A percentile compares a stretch with the other conserved stretches of the same genome.
These are phyloP conservation scores for Coniochaeta sp. DNA, from an alignment of 2,329 filamentous ascomycete species.

Conservation along the genomic window DNA sequence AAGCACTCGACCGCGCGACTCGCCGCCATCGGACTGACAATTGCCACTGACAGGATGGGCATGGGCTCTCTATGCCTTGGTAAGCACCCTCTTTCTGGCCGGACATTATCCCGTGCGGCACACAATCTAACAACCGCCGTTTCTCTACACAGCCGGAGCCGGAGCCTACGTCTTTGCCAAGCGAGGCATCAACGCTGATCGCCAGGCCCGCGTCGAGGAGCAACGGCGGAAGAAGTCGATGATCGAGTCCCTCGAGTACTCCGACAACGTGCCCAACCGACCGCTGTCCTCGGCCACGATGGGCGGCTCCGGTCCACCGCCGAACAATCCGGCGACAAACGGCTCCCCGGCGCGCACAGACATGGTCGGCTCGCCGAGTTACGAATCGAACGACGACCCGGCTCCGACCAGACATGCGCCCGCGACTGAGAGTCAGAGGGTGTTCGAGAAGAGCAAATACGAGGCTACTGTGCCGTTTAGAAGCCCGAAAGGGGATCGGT, in stretches of 20 bases:
- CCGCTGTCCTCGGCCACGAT: slow-evolving; percentile 26
- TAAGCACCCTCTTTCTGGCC: slow-evolving; percentile 31
- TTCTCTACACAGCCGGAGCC: slow-evolving; percentile 60
- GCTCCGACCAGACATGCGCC: slow-evolving; percentile 79
- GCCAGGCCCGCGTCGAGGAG: slow-evolving; percentile 62
- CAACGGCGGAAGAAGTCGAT: slow-evolving; percentile 56
- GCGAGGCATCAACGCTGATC: slow-evolving; percentile 85
- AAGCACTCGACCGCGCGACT: slow-evolving; percentile 3
- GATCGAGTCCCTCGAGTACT: slow-evolving; percentile 46
- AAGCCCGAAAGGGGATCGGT: slow-evolving; percentile 79
- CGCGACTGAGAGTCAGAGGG: slow-evolving; percentile 57
- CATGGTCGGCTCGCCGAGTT: slow-evolving; percentile 54
- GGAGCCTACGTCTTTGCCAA: slow-evolving; percentile 96
- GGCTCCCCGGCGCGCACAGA: slow-evolving; percentile 51
- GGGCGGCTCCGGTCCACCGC: slow-evolving; percentile 22
- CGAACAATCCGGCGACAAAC: slow-evolving; percentile 21
- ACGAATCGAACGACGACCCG: slow-evolving; percentile 70
- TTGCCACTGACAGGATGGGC: slow-evolving; percentile 58
- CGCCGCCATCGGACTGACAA: slow-evolving; percentile 9
- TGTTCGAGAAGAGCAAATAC: slow-evolving; percentile 81
- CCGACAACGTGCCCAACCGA: slow-evolving; percentile 25
- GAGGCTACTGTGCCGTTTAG: slow-evolving; percentile 70
- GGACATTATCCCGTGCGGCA: slow-evolving; percentile 1
- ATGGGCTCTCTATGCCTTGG: slow-evolving; percentile 85
- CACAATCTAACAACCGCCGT: background rate